Evolutionary conservation across 2,329 filamentous ascomycete genomes (phyloP).

Genomic region (Purpureocillium lavendulum): DNA sequence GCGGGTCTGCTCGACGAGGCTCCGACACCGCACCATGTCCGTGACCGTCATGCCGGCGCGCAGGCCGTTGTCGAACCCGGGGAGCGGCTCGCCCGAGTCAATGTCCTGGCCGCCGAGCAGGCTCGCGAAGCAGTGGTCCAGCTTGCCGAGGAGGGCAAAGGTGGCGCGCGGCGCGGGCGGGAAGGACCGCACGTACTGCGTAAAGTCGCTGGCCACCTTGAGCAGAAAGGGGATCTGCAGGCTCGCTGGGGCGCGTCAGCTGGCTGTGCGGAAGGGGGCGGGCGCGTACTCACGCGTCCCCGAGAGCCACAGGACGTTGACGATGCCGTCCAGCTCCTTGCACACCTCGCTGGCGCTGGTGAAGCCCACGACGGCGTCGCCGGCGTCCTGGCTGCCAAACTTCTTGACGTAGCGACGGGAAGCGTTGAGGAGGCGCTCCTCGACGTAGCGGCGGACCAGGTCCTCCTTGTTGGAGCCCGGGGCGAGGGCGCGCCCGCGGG

Average conservation of each 20-base stretch:
- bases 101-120: constrained; percentile 61
- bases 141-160: constrained; percentile 64
- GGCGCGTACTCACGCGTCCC: constrained; percentile 63
- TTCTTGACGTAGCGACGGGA: constrained; percentile 55
- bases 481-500: constrained; percentile 41
- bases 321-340: constrained; percentile 62
- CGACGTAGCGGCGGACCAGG: constrained; percentile 48
- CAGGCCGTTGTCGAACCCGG: constrained; percentile 58
- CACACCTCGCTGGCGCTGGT: constrained; percentile 60
- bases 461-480: constrained; percentile 54
- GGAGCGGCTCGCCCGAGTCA: constrained; percentile 54
- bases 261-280: background rate
- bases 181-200: constrained; percentile 65
- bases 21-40: constrained; percentile 82
- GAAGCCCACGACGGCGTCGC: constrained; percentile 43
- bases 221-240: constrained; percentile 81
- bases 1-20: constrained; percentile 69
- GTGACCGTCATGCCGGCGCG: constrained; percentile 63
- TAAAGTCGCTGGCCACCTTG: constrained; percentile 64
- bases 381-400: constrained; percentile 34
- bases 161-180: constrained; percentile 51
- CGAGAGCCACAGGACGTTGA: constrained; percentile 79
- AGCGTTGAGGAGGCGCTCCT: constrained; percentile 42
- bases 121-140: constrained; percentile 77
- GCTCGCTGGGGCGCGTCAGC: constrained; percentile 43